Base-by-base conservation (phyloP, 2,329 filamentous ascomycete species). In the Calonectria multiphialidica region DNA sequence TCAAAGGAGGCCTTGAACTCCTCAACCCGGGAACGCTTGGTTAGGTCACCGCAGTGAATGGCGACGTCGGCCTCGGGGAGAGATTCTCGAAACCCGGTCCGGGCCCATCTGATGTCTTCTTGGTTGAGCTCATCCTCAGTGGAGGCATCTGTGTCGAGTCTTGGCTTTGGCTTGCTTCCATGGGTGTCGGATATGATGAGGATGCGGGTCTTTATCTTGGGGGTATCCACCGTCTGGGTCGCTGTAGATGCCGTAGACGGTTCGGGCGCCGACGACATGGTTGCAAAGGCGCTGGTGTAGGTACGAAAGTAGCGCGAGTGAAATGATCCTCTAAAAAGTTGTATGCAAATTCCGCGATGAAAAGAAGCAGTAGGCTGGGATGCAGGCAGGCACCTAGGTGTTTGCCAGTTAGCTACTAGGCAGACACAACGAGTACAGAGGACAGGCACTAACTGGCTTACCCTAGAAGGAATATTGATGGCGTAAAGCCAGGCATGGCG, bases 21-120 rank as follows among this genome's bases (percentile, higher is more conserved):
- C 2, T 76, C 59, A 0, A 87, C 63, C 10, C 81, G 82, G 3
- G 85, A 87, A 9, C 80, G 79, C 1, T 83, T 79, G 0, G 87
- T 90, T 3, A 90, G 80, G 68, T 90, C 87, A 50, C 89, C 89
- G 72, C 88, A 90, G 81, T 89, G 87, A 2, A 90, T 84, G 13
- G 82, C 85, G 5, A 90, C 85, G 72, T 91, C 89, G 35, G 83
- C 84, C 18, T 81, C 76, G 2, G 83, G 78, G 0, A 82, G 71
- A 8, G 83, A 80, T 18, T 77, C 66, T 40, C 81, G 79, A 73
- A 77, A 84, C 49, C 80, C 82, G 1, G 81, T 80, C n/a, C 55
- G 63, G n/a, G 65, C 59, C 53, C 42, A 50, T 25, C 28, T 62
- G 42, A 75, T 57, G n/a, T 76, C 73, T 2, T 67, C 63, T 2